phyloP scores from a whole-genome alignment of 495 filamentous ascomycete species.

The Aspergillus ostianus region DNA sequence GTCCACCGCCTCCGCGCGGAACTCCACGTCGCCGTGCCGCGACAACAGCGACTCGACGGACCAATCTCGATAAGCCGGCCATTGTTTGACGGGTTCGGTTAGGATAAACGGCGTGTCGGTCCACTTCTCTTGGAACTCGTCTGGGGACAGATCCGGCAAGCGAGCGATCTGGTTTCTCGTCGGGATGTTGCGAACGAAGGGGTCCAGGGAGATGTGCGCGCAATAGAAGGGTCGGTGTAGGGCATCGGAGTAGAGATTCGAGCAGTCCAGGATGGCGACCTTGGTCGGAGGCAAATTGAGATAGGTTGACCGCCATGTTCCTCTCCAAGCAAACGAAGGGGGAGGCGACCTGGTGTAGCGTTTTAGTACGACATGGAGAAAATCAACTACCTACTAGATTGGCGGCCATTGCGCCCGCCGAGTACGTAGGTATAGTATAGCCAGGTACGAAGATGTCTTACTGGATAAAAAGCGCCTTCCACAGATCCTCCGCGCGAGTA shows the following conservation, averaged over 20 bases:
- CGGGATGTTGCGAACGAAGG: constrained; percentile 71
- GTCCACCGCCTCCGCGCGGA: constrained; percentile 91
- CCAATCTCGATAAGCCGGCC: constrained; percentile 81
- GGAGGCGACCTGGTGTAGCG: constrained; percentile 31
- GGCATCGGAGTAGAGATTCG: constrained; percentile 83
- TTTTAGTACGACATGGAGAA: constrained; percentile 1
- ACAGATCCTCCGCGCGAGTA: constrained; percentile 80
- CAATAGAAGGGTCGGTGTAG: constrained; percentile 92
- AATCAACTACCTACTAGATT: neutral
- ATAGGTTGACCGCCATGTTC: constrained; percentile 83
- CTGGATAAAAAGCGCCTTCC: constrained; percentile 84
- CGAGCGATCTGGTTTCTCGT: constrained; percentile 67
- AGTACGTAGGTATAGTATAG: neutral
- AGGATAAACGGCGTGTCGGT: constrained; percentile 84
- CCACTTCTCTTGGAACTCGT: constrained; percentile 75
- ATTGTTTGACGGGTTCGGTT: constrained; percentile 76
- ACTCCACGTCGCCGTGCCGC: constrained; percentile 63
- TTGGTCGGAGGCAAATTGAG: constrained; percentile 57
- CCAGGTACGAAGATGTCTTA: constrained; percentile 50
- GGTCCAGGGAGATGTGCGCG: constrained; percentile 65
- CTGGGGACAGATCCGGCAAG: constrained; percentile 62
- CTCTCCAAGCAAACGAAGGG: constrained; percentile 67
- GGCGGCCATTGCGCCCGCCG: too few species aligned
- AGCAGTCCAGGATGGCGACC: constrained; percentile 59
- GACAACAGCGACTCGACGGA: constrained; percentile 59